Conservation (phyloP, 2,329 filamentous ascomycete species). For the Aurifilum marmelostoma region DNA sequence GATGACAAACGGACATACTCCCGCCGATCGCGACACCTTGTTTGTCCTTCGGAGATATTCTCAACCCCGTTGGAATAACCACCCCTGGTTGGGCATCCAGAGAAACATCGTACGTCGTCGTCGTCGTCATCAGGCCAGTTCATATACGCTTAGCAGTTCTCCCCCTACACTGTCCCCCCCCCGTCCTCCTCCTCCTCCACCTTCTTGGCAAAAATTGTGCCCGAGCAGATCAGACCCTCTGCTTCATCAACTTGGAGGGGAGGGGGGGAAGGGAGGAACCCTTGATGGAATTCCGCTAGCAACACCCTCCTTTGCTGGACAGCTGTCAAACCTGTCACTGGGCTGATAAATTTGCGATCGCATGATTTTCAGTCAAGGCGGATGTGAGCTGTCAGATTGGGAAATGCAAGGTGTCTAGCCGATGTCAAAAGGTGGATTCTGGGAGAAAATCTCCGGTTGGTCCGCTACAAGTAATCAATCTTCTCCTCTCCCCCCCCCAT, state of each 20-base stretch:
- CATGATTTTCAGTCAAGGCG: constrained; percentile 13
- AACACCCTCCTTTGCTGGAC: not conserved
- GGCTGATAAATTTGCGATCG: constrained; percentile 21
- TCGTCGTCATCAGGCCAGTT: not conserved
- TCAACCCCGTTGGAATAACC: not conserved
- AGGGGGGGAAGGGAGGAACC: too few species aligned
- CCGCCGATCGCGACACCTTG: too few species aligned
- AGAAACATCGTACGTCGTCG: not conserved
- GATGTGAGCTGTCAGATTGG: constrained; percentile 28
- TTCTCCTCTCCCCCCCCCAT: not conserved
- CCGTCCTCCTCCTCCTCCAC: not conserved
- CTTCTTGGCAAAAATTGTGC: too few species aligned
- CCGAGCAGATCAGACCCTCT: too few species aligned
- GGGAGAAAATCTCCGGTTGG: constrained; percentile 9
- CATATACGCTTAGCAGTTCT: constrained; percentile 6
- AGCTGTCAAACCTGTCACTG: constrained; percentile 29
- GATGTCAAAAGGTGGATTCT: constrained; percentile 8
- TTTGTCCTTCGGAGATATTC: not conserved
- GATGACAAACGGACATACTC: not conserved
- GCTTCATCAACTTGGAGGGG: not conserved
- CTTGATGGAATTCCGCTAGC: constrained; percentile 14
- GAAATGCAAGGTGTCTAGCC: constrained; percentile 23
- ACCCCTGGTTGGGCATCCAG: not conserved
- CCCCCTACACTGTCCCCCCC: too few species aligned
- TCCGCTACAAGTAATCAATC: constrained; percentile 1